These are phyloP conservation scores for Quercus cerris DNA, from an alignment of 306 rosid genomes.

Conservation along the genomic window DNA sequence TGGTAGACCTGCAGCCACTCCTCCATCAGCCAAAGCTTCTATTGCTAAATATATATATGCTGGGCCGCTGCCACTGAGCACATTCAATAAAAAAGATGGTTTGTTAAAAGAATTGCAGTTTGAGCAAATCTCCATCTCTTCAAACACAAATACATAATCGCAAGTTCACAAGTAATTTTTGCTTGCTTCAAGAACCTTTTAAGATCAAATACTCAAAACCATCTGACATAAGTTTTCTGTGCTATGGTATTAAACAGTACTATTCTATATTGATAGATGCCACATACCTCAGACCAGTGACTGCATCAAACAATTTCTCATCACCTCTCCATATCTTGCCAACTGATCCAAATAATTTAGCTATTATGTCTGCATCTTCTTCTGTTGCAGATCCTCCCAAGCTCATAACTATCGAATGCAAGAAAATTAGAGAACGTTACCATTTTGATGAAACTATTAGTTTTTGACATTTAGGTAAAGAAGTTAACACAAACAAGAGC, in stretches of 20 bases:
- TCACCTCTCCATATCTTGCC: slow-evolving; percentile 90
- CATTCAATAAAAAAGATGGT: slow-evolving; percentile 11
- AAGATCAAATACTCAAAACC: neutral
- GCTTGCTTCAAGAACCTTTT: neutral
- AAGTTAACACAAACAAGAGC: neutral
- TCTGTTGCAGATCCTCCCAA: slow-evolving; percentile 79
- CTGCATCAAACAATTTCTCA: slow-evolving; percentile 83
- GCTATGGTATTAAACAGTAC: neutral
- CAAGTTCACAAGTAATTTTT: neutral
- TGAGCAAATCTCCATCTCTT: neutral
- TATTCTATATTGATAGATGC: neutral
- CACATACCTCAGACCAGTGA: slow-evolving; percentile 87
- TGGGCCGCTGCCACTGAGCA: slow-evolving; percentile 95
- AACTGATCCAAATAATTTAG: slow-evolving; percentile 76
- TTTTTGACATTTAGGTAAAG: neutral
- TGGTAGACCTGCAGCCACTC: slow-evolving; percentile 97
- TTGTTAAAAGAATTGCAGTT: neutral
- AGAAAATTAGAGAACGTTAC: neutral
- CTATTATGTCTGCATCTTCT: slow-evolving; percentile 70
- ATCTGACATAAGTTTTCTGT: neutral
- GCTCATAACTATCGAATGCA: slow-evolving; percentile 68
- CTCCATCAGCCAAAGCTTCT: slow-evolving; percentile 99
- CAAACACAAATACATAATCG: neutral
- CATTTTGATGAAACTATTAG: neutral
- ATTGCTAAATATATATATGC: slow-evolving; percentile 86